Base-by-base conservation (phyloP, 2,329 filamentous ascomycete genomes). In the Ophiocordyceps camponoti-leonardi region DNA sequence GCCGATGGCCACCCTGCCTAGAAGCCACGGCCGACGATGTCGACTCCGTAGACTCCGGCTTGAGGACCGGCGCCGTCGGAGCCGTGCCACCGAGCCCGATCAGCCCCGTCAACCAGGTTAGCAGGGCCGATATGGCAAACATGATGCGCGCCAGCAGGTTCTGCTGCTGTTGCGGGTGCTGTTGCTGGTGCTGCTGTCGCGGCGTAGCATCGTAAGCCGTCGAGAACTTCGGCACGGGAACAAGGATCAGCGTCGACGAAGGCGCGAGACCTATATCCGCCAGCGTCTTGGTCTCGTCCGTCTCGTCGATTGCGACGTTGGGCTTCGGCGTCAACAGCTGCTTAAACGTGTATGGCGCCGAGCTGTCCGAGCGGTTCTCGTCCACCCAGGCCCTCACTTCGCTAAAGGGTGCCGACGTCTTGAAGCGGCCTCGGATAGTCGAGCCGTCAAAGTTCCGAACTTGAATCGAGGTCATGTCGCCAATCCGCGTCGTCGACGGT, bases 371-470 rank as follows among this genome's bases (percentile, higher is more conserved):
- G 49, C 76, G 68, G 33, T 74, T 68, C 47, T 72, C 66, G 46
- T 90, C 83, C 8, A 96, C 73, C 84, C 86, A 95, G 7, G 68
- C 63, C 8, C 90, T 75, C 1, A 96, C 79, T 41, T 85, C 75
- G 7, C 61, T 66, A 4, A 95, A 69, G 0, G 73, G 83, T 7
- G 74, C 68, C 2, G 66, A 65, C 20, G 78, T 75, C 12, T 76
- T 67, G 59, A 95, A 94, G 18, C 74, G 77, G 4, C 71, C 73
- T 39, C 86, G 78, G 18, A 95, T 74, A 2, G 79, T 87, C 12
- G 79, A 81, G 11, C 90, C 90, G 56, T 95, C 86, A 47, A 93
- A 83, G 0, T 94, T 68, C 8, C 88, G 77, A 18, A 94, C 75
- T 54, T 92, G 86, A 1, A 95, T 66, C 18, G 81, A 74, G 1